Percentiles rank a stretch among this genome's conserved stretches.
These are phyloP conservation scores for Fraxinus dipetala DNA, from an alignment of 305 asterid species.

Conservation along the genomic window DNA sequence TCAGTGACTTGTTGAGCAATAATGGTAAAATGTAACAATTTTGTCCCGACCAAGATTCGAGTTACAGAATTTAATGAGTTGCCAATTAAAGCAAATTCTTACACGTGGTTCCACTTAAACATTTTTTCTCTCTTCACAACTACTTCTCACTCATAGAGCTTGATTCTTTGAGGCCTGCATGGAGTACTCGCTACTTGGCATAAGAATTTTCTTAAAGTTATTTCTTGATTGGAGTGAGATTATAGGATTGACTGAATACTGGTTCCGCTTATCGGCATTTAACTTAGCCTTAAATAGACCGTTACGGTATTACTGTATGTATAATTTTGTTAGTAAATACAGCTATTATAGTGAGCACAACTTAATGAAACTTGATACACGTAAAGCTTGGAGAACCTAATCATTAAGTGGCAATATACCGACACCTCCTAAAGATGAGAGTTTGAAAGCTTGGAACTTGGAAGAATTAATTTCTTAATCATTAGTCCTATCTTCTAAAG, in stretches of 20 bases:
- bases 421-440: neutral
- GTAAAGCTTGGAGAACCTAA: neutral
- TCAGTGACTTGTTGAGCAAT: conserved; percentile 1
- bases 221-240: neutral
- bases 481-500: neutral
- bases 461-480: neutral
- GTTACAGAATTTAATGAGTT: neutral
- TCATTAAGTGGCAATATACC: neutral
- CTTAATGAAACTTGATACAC: neutral
- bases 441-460: neutral
- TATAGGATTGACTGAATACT: neutral
- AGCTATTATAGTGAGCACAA: neutral
- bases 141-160: neutral
- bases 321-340: neutral
- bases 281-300: neutral
- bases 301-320: neutral
- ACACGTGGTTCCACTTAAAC: neutral
- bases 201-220: neutral
- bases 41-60: neutral
- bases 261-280: neutral
- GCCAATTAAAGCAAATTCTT: neutral
- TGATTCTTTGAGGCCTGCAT: neutral
- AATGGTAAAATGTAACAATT: neutral
- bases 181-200: neutral
- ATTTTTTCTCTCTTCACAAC: neutral